Base-by-base conservation (phyloP, 106 monocot genomes). In the Xerophyta viscosa region DNA sequence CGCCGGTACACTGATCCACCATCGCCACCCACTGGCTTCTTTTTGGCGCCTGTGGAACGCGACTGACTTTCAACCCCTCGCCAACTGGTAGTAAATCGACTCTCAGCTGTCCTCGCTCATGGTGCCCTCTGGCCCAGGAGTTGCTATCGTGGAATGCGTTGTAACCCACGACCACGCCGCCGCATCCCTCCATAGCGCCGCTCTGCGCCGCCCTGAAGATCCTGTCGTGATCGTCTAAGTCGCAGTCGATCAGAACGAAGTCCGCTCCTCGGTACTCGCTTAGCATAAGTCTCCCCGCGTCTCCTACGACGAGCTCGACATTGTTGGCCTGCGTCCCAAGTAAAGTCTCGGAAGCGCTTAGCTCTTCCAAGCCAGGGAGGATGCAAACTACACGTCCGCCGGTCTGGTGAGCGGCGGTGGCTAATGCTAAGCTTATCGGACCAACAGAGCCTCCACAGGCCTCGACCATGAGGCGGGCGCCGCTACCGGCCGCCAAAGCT, bases 211-310 rank as follows among this genome's bases (percentile, higher is more conserved):
- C 67, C 47, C 24, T 19, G 65, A 85, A 75, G 26, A 72, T 60
- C 18, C 45, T 17, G 10, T 69, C 71, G 9, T 66, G 51, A 1
- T 47, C 55, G 14, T 46, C 44, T 9, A 58, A 8, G 37, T 47
- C 48, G 56, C 79, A 79, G 57, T 85, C 84, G 13, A 85, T 64
- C 2, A 85, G 60, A 49, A 76, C 75, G 55, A 79, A 85, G 58
- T 85, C 75, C 4, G 79, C 67, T 27, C 61, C 53, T 1, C 24
- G 20, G 61, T 65, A 74, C 18, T 53, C 51, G 6, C 28, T 24
- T 15, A 36, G 17, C 22, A 85, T 39, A 1, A 79, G 64, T 0
- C 19, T 14, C 6, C 18, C 0, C 0, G 79, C 62, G 56, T 85
- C 84, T 0, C 79, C 79, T 4, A 62, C 33, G 26, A 72, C 53